Evolutionary conservation across 345 rosid species (phyloP).

Genomic region (Citrus sp.): DNA sequence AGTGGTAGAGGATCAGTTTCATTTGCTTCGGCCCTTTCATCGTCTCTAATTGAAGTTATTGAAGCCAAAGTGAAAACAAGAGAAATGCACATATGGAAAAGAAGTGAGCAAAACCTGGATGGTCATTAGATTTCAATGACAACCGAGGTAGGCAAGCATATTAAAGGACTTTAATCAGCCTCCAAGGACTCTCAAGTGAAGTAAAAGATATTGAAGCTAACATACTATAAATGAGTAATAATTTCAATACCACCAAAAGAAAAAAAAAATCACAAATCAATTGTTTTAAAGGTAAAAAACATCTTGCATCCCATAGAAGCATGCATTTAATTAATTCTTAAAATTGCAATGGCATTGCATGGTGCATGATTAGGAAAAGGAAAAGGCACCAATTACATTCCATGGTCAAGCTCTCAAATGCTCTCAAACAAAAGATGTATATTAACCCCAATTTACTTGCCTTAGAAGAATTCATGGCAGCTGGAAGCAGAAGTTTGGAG

Average conservation of each 20-base stretch:
- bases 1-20: neutral
- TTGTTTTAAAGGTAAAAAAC: neutral
- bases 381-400: neutral
- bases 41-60: neutral
- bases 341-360: neutral
- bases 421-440: neutral
- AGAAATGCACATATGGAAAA: neutral
- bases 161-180: neutral
- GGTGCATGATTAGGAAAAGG: neutral
- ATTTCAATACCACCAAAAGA: neutral
- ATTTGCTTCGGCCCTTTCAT: neutral
- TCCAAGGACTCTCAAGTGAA: neutral
- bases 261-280: neutral
- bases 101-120: neutral
- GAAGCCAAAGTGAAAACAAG: neutral
- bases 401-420: neutral
- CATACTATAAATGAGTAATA: neutral
- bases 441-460: conserved; percentile 37
- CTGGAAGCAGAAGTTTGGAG: conserved; percentile 86
- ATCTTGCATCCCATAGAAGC: neutral
- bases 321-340: neutral
- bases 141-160: neutral
- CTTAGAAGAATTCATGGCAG: conserved; percentile 94
- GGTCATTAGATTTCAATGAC: neutral
- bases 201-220: neutral